A percentile compares a stretch with the other conserved stretches of the same genome.
phyloP scores from a whole-genome alignment of 2,329 filamentous ascomycete genomes.

The Stagonosporopsis cucurbitacearum region DNA sequence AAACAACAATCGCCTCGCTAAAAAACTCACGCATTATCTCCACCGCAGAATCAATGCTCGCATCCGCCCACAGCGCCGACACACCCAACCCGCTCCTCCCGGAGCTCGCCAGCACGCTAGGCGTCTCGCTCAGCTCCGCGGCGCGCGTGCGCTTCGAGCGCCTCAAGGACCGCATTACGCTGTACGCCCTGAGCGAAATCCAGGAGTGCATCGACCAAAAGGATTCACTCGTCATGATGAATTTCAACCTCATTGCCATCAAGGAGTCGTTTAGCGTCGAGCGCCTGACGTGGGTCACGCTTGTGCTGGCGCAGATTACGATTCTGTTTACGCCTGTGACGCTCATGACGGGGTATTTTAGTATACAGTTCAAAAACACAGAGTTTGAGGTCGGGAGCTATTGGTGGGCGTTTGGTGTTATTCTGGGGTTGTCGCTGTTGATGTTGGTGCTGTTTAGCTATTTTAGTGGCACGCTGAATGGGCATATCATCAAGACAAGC shows the following conservation, averaged over 20 bases:
- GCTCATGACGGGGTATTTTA: slow-evolving; percentile 78
- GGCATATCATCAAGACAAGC: slow-evolving; percentile 56
- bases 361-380: slow-evolving; percentile 66
- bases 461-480: slow-evolving; percentile 64
- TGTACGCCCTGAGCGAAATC: slow-evolving; percentile 68
- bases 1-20: slow-evolving; percentile 52
- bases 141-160: slow-evolving; percentile 66
- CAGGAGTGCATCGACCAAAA: slow-evolving; percentile 72
- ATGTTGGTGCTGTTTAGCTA: slow-evolving; percentile 64
- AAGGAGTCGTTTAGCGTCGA: slow-evolving; percentile 77
- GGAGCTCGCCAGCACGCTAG: slow-evolving; percentile 50
- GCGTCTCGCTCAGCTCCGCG: slow-evolving; percentile 55
- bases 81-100: slow-evolving; percentile 31
- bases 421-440: slow-evolving; percentile 66
- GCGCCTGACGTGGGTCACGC: slow-evolving; percentile 72
- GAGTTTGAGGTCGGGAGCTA: slow-evolving; percentile 69
- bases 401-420: slow-evolving; percentile 71
- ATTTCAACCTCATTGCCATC: slow-evolving; percentile 78
- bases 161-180: slow-evolving; percentile 63
- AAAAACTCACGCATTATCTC: slow-evolving; percentile 53
- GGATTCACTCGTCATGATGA: slow-evolving; percentile 72
- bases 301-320: slow-evolving; percentile 75
- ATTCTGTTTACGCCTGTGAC: slow-evolving; percentile 78
- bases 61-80: slow-evolving; percentile 28
- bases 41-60: slow-evolving; percentile 37